Conservation (phyloP, 345 rosid genomes). For the Adansonia digitata region DNA sequence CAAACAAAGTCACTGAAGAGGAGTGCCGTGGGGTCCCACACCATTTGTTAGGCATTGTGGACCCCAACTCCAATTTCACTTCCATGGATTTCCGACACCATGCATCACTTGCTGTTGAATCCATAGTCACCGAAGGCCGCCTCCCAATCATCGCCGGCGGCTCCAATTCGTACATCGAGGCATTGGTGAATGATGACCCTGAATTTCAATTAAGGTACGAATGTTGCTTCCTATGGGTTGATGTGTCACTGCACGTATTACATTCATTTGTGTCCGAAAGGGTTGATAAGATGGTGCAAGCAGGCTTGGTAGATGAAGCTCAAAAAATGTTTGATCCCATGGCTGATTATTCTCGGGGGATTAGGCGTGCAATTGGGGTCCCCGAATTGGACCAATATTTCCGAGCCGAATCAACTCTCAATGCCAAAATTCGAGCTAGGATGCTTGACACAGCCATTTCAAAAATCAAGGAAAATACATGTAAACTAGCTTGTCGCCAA, state of each 20-base stretch:
- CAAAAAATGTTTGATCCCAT: conserved; percentile 44
- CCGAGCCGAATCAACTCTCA: conserved; percentile 27
- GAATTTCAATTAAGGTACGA: conserved; percentile 61
- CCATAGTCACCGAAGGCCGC: conserved; percentile 37
- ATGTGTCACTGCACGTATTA: conserved; percentile 53
- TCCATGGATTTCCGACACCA: conserved; percentile 44
- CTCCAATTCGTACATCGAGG: conserved; percentile 74
- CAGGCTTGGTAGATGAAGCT: conserved; percentile 68
- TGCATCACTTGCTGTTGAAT: conserved; percentile 35
- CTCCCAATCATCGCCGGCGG: conserved; percentile 86
- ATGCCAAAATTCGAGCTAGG: conserved; percentile 22
- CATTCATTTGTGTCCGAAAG: conserved; percentile 62
- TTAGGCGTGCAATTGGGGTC: conserved; percentile 74
- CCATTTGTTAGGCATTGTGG: conserved; percentile 60
- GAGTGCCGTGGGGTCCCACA: conserved; percentile 75
- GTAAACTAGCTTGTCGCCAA: conserved; percentile 50
- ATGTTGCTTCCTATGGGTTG: conserved; percentile 82
- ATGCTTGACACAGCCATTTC: conserved; percentile 45
- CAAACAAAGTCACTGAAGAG: conserved; percentile 74
- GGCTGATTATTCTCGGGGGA: conserved; percentile 50
- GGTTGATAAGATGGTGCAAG: conserved; percentile 70
- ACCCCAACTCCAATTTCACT: conserved; percentile 53
- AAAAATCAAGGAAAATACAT: conserved; percentile 57
- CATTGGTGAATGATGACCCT: conserved; percentile 47
- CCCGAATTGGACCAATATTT: conserved; percentile 66